Base-by-base conservation (phyloP, 2,329 filamentous ascomycete species). In the Domatiomyces globalis region DNA sequence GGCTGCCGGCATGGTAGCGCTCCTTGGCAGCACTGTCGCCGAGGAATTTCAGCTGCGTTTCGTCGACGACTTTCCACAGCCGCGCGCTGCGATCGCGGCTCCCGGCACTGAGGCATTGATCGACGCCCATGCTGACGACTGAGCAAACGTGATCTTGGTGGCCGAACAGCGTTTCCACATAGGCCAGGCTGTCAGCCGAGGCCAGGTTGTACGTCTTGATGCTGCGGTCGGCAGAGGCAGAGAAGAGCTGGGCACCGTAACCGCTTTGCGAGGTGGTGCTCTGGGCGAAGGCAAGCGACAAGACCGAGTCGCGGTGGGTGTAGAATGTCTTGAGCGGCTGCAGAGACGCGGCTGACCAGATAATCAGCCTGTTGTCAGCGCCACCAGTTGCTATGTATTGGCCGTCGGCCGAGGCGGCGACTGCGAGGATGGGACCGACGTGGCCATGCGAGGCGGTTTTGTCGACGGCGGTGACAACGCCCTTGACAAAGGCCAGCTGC, bases 21-120 rank as follows among this genome's bases (percentile, higher is more conserved):
- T 73, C 71, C 15, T 72, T 68, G 46, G 65, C 73, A 43, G 65
- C 70, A 45, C 66, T 69, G 56, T 88, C 87, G 52, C 89, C 90
- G 46, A 90, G 83, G 69, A 96, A 98, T 1, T 96, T 89, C 5
- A 98, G 78, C 66, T 98, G 92, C 1, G 85, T 87, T 70, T 98
- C 90, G 62, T 98, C 92, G 4, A 87, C 81, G 1, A 98, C 89
- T 68, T 95, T 95, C 92, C 92, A 98, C 60, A 95, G 71, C 53
- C 92, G 78, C 42, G 90, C 92, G 1, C 89, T 95, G 52, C 90
- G 82, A 66, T 98, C 92, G 58, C 92, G 78, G 5, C 87, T 84
- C 51, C 92, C 92, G 17, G 95, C 92, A 55, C 84, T 92, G 54
- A 96, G 77, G 65, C 92, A 95, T 47, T 87, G 83, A 67, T 96